A percentile compares a stretch with the other conserved stretches of the same genome.
These are phyloP conservation scores for Neurospora terricola DNA, from an alignment of 495 filamentous ascomycete species.

Conservation along the genomic window DNA sequence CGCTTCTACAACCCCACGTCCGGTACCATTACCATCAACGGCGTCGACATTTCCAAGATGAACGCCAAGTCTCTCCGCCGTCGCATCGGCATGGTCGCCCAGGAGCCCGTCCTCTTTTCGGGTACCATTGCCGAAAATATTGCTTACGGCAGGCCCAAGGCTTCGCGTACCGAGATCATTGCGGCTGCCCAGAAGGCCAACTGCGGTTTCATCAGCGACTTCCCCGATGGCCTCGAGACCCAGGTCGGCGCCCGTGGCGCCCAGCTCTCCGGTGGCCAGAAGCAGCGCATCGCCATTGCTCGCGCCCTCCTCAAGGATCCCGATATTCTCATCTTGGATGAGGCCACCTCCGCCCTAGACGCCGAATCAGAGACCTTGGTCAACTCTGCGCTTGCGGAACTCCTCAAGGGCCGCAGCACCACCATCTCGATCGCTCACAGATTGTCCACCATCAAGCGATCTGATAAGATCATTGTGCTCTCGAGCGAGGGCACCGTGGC, in stretches of 20 bases:
- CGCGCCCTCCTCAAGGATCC: slow-evolving; percentile 90
- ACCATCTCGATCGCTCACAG: slow-evolving; percentile 96
- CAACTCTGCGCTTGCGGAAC: slow-evolving; percentile 71
- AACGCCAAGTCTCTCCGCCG: slow-evolving; percentile 92
- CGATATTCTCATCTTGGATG: slow-evolving; percentile 92
- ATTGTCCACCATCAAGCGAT: slow-evolving; percentile 90
- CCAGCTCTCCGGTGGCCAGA: slow-evolving; percentile 91
- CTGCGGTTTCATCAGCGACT: slow-evolving; percentile 91
- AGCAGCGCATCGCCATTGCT: slow-evolving; percentile 96
- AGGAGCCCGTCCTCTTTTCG: slow-evolving; percentile 94
- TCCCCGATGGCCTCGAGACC: slow-evolving; percentile 91
- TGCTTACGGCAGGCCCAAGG: slow-evolving; percentile 76
- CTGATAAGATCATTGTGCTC: slow-evolving; percentile 85
- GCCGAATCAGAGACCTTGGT: slow-evolving; percentile 97
- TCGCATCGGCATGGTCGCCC: slow-evolving; percentile 87
- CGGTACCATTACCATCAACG: slow-evolving; percentile 76
- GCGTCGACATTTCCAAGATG: slow-evolving; percentile 72
- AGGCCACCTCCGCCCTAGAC: slow-evolving; percentile 87
- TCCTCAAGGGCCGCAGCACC: slow-evolving; percentile 79
- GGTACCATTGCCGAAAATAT: slow-evolving; percentile 97
- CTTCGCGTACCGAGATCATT: slow-evolving; percentile 71
- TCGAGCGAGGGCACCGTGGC: slow-evolving; percentile 76
- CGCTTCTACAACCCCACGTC: slow-evolving; percentile 79
- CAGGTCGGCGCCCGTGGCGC: slow-evolving; percentile 86
- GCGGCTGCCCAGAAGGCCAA: slow-evolving; percentile 88